A percentile compares a stretch with the other conserved stretches of the same genome.
These are phyloP conservation scores for Eremothecium coryli DNA, from an alignment of 1,139 yeast genomes.

Conservation along the genomic window DNA sequence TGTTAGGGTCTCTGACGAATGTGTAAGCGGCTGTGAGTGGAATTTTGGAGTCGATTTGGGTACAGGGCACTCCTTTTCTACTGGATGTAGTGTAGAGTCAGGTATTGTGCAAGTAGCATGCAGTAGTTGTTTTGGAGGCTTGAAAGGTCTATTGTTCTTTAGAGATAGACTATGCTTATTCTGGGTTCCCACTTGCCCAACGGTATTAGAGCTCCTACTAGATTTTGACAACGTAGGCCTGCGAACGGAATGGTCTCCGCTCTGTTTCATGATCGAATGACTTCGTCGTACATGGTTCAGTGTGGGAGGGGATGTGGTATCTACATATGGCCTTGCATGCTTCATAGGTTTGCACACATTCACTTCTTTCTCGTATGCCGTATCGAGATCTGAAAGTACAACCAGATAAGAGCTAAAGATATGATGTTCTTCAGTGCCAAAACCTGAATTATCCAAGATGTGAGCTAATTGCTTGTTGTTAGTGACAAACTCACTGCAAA, in stretches of 20 bases:
- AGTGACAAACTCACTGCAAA: constrained; percentile 23
- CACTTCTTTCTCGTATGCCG: constrained; percentile 20
- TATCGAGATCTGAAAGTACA: constrained; percentile 15
- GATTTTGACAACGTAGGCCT: neutral
- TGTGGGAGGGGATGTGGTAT: too few species aligned
- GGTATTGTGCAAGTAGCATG: too few species aligned
- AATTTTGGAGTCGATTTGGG: too few species aligned
- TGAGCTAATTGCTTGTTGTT: constrained; percentile 17
- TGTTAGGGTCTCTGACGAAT: too few species aligned
- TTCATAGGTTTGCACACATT: constrained; percentile 3
- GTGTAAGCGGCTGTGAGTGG: too few species aligned
- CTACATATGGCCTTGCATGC: too few species aligned
- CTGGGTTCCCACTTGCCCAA: neutral
- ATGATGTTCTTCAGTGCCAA: constrained; percentile 22
- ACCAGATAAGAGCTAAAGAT: constrained; percentile 24
- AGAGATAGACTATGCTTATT: neutral
- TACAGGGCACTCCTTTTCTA: too few species aligned
- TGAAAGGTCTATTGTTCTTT: neutral
- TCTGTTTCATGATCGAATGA: neutral
- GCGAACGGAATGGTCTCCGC: neutral
- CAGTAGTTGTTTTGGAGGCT: too few species aligned
- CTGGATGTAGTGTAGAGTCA: too few species aligned
- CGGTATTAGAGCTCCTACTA: neutral
- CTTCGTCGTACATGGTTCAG: too few species aligned
- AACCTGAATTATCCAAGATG: constrained; percentile 18